Conservation (phyloP, 305 asterid genomes). For the Solanum hybrid region DNA sequence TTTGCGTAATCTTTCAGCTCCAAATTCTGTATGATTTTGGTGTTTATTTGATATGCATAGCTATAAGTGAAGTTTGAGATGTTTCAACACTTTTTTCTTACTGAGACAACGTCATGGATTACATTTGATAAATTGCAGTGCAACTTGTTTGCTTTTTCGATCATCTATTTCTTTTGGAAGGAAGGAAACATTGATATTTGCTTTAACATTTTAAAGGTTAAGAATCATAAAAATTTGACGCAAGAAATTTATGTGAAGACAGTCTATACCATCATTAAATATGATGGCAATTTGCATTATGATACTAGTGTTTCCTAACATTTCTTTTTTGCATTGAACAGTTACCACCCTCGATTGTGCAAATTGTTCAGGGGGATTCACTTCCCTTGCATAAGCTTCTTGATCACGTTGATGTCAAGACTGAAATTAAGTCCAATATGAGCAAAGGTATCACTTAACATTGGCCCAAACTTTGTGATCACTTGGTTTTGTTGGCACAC, state of each 20-base stretch:
- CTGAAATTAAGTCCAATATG: conserved; percentile 20
- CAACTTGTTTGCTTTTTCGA: not conserved
- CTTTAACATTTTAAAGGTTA: not conserved
- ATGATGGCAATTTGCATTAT: not conserved
- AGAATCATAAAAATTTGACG: not conserved
- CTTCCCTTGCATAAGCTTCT: conserved; percentile 46
- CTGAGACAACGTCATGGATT: not conserved
- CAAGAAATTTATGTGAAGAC: no score
- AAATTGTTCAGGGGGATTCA: conserved; percentile 47
- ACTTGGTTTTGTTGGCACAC: not conserved
- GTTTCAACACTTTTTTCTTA: not conserved
- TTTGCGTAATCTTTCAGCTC: not conserved
- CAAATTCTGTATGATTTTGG: not conserved
- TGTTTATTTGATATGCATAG: not conserved
- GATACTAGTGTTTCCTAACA: conserved; percentile 2
- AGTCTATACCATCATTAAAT: not conserved
- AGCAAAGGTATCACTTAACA: not conserved
- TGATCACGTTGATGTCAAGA: conserved; percentile 28
- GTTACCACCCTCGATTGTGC: conserved; percentile 84
- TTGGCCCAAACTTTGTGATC: no score
- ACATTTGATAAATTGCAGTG: not conserved
- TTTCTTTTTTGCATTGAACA: conserved; percentile 25
- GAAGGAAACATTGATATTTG: not conserved
- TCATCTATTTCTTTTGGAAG: not conserved
- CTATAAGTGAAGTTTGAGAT: not conserved